These are phyloP conservation scores for Mycena belliarum DNA, from an alignment of 768 basidiomycete species.

Conservation along the genomic window DNA sequence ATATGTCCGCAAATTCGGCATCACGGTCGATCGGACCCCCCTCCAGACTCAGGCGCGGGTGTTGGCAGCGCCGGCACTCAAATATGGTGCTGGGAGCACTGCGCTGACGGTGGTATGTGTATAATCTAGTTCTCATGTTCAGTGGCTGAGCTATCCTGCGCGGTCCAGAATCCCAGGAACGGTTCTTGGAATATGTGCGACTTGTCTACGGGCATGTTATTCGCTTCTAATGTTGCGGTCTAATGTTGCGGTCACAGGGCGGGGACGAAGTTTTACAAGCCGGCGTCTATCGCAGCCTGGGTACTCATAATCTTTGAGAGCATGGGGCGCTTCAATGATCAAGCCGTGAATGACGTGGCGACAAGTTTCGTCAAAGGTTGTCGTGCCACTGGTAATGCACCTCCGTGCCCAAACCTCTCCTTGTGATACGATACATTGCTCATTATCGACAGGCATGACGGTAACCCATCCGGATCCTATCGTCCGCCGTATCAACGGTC, in stretches of 20 bases:
- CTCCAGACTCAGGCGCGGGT: constrained; percentile 49
- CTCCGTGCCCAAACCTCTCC: too few species aligned
- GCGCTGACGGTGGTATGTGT: constrained; percentile 50
- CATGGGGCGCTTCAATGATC: constrained; percentile 51
- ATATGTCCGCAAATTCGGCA: constrained; percentile 45
- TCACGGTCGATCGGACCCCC: constrained; percentile 36
- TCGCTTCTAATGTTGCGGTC: background rate
- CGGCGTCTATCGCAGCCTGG: constrained; percentile 57
- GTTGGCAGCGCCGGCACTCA: constrained; percentile 47
- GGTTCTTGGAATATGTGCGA: constrained; percentile 77
- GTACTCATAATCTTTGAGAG: constrained; percentile 67
- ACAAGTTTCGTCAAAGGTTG: constrained; percentile 49
- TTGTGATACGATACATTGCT: too few species aligned
- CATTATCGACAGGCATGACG: constrained; percentile 51
- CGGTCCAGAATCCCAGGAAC: constrained; percentile 52
- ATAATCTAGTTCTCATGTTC: constrained; percentile 18
- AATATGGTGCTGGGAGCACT: constrained; percentile 46
- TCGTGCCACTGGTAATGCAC: constrained; percentile 54
- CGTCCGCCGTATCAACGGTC: constrained; percentile 56
- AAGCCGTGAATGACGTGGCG: constrained; percentile 52
- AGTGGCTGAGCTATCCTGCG: background rate
- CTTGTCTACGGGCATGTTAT: background rate
- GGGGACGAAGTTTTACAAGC: constrained; percentile 65
- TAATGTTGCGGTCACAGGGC: constrained; percentile 43
- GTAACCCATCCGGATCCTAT: constrained; percentile 48